Base-by-base conservation (phyloP, 2,329 filamentous ascomycete genomes). In the Ophiosphaerella korrae region DNA sequence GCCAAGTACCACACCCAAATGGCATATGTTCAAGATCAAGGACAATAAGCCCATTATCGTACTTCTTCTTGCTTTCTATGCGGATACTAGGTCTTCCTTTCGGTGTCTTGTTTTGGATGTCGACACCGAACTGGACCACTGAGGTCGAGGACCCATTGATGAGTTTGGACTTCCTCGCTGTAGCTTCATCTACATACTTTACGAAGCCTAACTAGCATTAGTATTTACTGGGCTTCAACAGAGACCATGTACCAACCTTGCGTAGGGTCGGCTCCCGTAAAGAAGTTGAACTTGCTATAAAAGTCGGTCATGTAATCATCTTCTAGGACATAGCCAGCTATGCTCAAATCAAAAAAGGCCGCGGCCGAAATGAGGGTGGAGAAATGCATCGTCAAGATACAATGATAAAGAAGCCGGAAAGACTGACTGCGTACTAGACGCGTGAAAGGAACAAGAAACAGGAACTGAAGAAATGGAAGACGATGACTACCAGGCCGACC, bases 11-110 rank as follows among this genome's bases (percentile, higher is more conserved):
- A 53, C 77, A 81, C 29, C 76, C 77, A 8, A 73, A 74, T 1
- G 81, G 81, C 70, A 82, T 80, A 53, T 83, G 80, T 23, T 72
- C 72, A 43, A 83, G 72, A 59, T 83, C 80, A 26, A 77, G 60
- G 3, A 80, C 73, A 32, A 83, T 68, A n/a, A 81, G 66, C 18
- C 80, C 80, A 23, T 68, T 63, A 52, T 77, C 74, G 59, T 80
- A 82, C 9, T 68, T 72, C 38, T 75, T 72, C 52, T 77, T 78
- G 62, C 75, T 77, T 32, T 73, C 73, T 5, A 83, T 58, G 12
- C 80, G 77, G 7, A 83, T 67, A 45, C 77, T 79, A 12, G 73
- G 70, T 3, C 80, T 71, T 42, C 75, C 76, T 7, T 69, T 60
- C 5, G 72, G 68, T 7, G 73, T 66, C 24, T 72, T 53, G 45